Evolutionary conservation across 2,329 filamentous ascomycete genomes (phyloP), one percentile per base, ranked within the genome.

Genomic region (Pseudocercospora pini-densiflorae): DNA sequence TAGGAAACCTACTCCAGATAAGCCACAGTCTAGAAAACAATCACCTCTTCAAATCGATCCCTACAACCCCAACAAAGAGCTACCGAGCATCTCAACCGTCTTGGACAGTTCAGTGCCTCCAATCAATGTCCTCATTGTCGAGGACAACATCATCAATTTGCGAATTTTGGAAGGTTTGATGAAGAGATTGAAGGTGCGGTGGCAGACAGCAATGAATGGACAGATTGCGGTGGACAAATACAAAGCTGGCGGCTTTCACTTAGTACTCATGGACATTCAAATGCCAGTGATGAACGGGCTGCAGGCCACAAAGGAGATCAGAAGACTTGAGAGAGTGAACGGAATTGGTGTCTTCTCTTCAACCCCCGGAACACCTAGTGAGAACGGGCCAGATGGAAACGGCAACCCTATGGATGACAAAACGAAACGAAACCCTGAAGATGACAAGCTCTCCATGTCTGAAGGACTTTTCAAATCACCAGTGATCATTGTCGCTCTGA

Each of bases 231-330:
- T 98, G 29, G 90, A 88, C 67, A 97, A 97, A 80, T 99, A 95
- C 94, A 89, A 92, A 63, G 86, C 87, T 4, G 95, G 95, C 40
- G 95, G 95, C 0, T 98, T 97, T 76, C 95, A 99, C 81, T 82
- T 99, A 70, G 95, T 99, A 16, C 83, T 99, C 62, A 99, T 99
- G 95, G 95, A 99, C 78, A 98, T 99, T 71, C 95, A 98, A 77
- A 85, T 99, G 64, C 95, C 95, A 4, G 90, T 97, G 74, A 97
- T 99, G 94, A 97, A 91, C 72, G 95, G 95, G 0, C 83, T 99
- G 31, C 93, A 97, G 68, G 95, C 95, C 16, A 98, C 95, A 0
- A 92, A 94, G 71, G 95, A 98, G 81, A 99, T 99, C 63, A 86
- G 95, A 61, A 85, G 95, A 61, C 82, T 98, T 45, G 95, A 99